These are phyloP conservation scores for Apiospora phragmitis DNA, from an alignment of 2,329 filamentous ascomycete species.

Conservation along the genomic window DNA sequence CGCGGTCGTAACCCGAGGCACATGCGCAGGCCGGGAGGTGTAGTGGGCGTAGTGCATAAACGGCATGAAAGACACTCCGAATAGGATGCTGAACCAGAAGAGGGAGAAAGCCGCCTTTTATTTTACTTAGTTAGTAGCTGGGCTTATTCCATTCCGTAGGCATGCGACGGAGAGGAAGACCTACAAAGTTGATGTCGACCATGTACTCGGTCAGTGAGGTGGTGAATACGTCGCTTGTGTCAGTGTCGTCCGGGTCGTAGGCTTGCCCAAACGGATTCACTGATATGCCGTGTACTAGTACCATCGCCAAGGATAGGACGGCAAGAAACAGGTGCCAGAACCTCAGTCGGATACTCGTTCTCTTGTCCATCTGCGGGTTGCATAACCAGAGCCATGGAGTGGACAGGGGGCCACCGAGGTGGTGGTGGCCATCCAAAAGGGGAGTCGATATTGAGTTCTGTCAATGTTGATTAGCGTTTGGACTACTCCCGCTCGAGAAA, in stretches of 20 bases:
- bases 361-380: background rate
- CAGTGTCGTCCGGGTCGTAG: background rate
- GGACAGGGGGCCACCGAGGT: background rate
- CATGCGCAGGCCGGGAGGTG: background rate
- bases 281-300: background rate
- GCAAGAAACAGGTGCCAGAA: background rate
- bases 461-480: background rate
- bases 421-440: background rate
- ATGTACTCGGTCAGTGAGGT: background rate
- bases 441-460: background rate
- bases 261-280: background rate
- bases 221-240: background rate
- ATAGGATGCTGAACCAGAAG: background rate
- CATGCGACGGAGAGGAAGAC: background rate
- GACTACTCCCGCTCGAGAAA: background rate
- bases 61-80: background rate
- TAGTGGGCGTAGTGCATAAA: constrained; percentile 2
- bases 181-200: background rate
- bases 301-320: background rate
- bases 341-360: background rate
- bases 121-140: background rate
- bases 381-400: background rate
- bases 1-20: background rate
- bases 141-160: background rate
- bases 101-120: background rate